These are phyloP conservation scores for Xylaria sp. DNA, from an alignment of 2,329 filamentous ascomycete species.

Conservation along the genomic window DNA sequence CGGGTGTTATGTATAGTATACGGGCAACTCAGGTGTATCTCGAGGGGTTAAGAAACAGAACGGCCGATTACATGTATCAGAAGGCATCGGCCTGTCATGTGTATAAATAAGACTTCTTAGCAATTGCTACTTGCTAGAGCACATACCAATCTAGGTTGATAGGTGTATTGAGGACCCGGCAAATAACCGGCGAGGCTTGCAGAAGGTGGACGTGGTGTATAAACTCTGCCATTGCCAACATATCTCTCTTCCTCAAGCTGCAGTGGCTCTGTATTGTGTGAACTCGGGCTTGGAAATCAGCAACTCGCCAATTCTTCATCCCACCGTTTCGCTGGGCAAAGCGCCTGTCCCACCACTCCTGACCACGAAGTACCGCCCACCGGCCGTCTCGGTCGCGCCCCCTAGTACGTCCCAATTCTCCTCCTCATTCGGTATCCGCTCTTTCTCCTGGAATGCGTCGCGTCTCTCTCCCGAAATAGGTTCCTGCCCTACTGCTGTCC, in stretches of 20 bases:
- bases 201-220: neutral
- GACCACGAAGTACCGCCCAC: slow-evolving; percentile 78
- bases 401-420: slow-evolving; percentile 78
- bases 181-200: slow-evolving; percentile 11
- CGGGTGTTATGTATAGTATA: slow-evolving; percentile 34
- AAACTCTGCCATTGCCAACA: neutral
- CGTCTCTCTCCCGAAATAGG: slow-evolving; percentile 6
- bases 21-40: slow-evolving; percentile 7
- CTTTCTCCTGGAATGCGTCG: slow-evolving; percentile 23
- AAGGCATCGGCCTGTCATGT: slow-evolving; percentile 13
- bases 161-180: slow-evolving; percentile 4
- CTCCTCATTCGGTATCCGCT: slow-evolving; percentile 54
- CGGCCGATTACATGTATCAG: slow-evolving; percentile 11
- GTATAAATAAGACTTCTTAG: slow-evolving; percentile 30
- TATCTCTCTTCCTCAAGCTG: neutral
- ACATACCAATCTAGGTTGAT: slow-evolving; percentile 18
- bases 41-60: slow-evolving; percentile 18
- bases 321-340: slow-evolving; percentile 1
- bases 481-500: neutral
- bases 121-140: slow-evolving; percentile 24
- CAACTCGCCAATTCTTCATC: slow-evolving; percentile 3
- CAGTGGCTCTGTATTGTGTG: neutral
- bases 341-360: slow-evolving; percentile 59
- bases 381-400: slow-evolving; percentile 71
- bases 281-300: neutral